Conservation (phyloP, 192 early-diverging fungal species). For the Coemansia sp. region DNA sequence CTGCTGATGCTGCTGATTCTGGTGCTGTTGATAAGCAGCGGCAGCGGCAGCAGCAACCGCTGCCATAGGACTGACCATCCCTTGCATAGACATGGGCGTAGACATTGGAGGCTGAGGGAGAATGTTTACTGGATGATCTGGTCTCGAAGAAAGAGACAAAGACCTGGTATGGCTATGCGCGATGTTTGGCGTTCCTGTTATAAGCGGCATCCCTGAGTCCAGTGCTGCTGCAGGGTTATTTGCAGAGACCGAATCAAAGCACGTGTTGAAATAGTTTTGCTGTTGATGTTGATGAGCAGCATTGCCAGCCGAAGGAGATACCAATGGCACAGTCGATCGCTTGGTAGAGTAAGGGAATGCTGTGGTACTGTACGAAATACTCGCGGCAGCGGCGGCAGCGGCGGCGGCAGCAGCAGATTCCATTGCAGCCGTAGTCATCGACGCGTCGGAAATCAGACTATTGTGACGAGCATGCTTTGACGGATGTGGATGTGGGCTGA, state of each 20-base stretch:
- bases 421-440: constrained; percentile 3
- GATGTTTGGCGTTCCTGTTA: constrained; percentile 6
- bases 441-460: constrained; percentile 15
- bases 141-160: constrained; percentile 1
- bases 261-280: constrained; percentile 11
- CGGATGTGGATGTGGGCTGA: constrained; percentile 10
- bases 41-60: constrained; percentile 7
- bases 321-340: constrained; percentile 7
- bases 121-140: neutral
- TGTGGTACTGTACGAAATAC: constrained; percentile 21
- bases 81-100: neutral
- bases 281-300: constrained; percentile 10
- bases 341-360: constrained; percentile 19
- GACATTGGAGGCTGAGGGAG: neutral
- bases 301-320: neutral
- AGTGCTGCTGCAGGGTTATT: constrained; percentile 16
- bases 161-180: constrained; percentile 9
- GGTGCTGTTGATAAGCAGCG: constrained; percentile 7
- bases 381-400: constrained; percentile 27
- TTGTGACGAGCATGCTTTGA: constrained; percentile 38
- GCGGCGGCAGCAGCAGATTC: constrained; percentile 27
- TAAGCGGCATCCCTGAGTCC: neutral
- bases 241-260: constrained; percentile 17
- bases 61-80: constrained; percentile 21
- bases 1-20: neutral